Percentiles rank a stretch among this genome's conserved stretches.
phyloP scores from a whole-genome alignment of 1,139 yeast genomes.

The Hyphopichia pseudoburtonii region DNA sequence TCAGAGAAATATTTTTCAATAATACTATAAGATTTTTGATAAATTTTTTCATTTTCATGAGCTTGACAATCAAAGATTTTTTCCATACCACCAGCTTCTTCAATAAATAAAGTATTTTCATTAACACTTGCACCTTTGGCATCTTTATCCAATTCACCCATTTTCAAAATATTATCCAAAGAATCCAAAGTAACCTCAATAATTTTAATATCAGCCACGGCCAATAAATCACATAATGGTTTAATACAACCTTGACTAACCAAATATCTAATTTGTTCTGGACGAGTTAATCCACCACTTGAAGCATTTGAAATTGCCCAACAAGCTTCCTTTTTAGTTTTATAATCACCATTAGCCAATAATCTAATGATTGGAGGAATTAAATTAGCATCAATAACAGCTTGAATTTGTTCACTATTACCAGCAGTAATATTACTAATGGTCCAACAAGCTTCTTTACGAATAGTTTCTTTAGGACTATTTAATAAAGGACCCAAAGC shows the following conservation, averaged over 20 bases:
- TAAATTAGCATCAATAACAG: constrained; percentile 91
- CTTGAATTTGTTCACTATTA: constrained; percentile 91
- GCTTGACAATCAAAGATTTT: constrained; percentile 92
- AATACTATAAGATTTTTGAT: constrained; percentile 85
- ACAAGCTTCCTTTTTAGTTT: constrained; percentile 97
- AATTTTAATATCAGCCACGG: constrained; percentile 85
- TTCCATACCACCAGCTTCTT: constrained; percentile 98
- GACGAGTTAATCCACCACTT: constrained; percentile 88
- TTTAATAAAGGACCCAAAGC: constrained; percentile 79
- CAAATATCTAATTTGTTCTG: constrained; percentile 89
- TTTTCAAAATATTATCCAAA: constrained; percentile 85
- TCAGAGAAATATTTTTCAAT: constrained; percentile 90
- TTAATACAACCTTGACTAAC: constrained; percentile 96
- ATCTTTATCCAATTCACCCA: constrained; percentile 92
- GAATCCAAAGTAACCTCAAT: constrained; percentile 96
- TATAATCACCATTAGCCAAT: constrained; percentile 82
- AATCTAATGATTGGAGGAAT: constrained; percentile 90
- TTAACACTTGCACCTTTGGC: constrained; percentile 66
- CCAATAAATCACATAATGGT: constrained; percentile 90
- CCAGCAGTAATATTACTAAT: constrained; percentile 98
- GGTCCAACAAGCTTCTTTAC: constrained; percentile 99
- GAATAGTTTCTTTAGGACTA: constrained; percentile 86
- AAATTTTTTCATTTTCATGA: constrained; percentile 87
- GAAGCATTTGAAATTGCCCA: constrained; percentile 99
- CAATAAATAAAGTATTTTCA: constrained; percentile 87